Evolutionary conservation across 2,329 filamentous ascomycete species (phyloP).

Genomic region (Gaeumannomyces sp.): DNA sequence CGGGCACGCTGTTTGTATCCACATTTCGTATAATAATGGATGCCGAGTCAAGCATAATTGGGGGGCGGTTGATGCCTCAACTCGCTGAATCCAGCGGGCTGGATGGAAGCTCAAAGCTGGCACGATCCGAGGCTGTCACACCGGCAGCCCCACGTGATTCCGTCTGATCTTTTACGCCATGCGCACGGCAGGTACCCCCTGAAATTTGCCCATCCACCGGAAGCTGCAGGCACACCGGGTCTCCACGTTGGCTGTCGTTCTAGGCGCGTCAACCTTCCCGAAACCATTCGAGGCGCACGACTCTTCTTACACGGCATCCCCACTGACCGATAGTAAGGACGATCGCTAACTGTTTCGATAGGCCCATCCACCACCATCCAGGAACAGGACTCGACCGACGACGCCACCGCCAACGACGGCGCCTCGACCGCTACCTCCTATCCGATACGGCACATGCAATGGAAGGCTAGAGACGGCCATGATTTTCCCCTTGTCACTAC

Average conservation of each 20-base stretch:
- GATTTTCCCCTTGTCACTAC: too few species aligned
- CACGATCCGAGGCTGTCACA: too few species aligned
- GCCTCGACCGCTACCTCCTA: too few species aligned
- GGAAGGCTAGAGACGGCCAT: too few species aligned
- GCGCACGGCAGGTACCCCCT: background rate
- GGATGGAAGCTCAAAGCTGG: too few species aligned
- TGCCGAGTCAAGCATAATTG: too few species aligned
- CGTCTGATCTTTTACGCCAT: background rate
- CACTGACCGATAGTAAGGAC: constrained; percentile 10
- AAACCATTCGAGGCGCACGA: background rate
- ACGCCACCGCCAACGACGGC: background rate
- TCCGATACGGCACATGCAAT: too few species aligned
- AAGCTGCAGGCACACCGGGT: background rate
- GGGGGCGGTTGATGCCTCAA: too few species aligned
- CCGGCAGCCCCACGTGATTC: background rate
- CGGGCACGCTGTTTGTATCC: too few species aligned
- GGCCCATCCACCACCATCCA: background rate
- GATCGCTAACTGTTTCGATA: constrained; percentile 3
- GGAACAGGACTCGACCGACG: background rate
- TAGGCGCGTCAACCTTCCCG: too few species aligned
- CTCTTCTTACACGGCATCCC: constrained; percentile 9
- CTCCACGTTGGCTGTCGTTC: background rate
- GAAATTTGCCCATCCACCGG: background rate
- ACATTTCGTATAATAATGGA: too few species aligned
- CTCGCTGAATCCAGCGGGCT: too few species aligned